Evolutionary conservation across 345 rosid genomes (phyloP), one percentile per base, ranked within the genome.

Genomic region (Combretum micranthum): DNA sequence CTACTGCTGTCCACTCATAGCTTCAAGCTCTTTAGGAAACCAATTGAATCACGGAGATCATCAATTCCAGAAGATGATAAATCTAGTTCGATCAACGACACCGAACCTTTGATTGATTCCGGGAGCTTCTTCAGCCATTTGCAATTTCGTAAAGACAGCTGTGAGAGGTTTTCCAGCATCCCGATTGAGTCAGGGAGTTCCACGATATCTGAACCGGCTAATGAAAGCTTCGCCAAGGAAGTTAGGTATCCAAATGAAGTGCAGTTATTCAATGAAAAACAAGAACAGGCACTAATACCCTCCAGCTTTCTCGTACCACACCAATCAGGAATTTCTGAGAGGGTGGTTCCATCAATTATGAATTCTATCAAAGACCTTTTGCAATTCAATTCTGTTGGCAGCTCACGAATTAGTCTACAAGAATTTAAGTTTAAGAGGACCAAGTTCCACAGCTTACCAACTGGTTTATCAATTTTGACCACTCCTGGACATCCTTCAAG

Each of bases 101-200:
- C 49, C 49, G 14, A n/a, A 15, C 49, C 19, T 3, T 8, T 17
- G 19, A 46, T 46, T 4, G 49, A 46, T 7, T 46, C 49, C 3
- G 49, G 49, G 19, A 46, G 49, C 19, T 46, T 17, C 19, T 17
- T 46, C 49, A 46, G 19, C 4, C 5, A 46, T 17, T 2, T 15
- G 14, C 49, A 46, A 9, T 46, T 15, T 17, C 11, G 16, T 46
- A 46, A 46, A 15, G 49, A 46, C 11, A 46, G 19, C 5, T 17
- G 49, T 3, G 5, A 17, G 4, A 46, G 49, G 16, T 46, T 46
- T 17, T 12, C 16, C 19, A 46, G 49, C 42, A 13, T 14, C 4
- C 16, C 58, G 1, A 55, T 46, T 46, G 49, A 46, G 11, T 46
- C 49, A 46, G 49, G 49, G 19, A 46, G 49, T 46, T 46, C 49